A percentile compares a stretch with the other conserved stretches of the same genome.
Conservation (phyloP, 306 rosid species). For the Calophaca sinica region DNA sequence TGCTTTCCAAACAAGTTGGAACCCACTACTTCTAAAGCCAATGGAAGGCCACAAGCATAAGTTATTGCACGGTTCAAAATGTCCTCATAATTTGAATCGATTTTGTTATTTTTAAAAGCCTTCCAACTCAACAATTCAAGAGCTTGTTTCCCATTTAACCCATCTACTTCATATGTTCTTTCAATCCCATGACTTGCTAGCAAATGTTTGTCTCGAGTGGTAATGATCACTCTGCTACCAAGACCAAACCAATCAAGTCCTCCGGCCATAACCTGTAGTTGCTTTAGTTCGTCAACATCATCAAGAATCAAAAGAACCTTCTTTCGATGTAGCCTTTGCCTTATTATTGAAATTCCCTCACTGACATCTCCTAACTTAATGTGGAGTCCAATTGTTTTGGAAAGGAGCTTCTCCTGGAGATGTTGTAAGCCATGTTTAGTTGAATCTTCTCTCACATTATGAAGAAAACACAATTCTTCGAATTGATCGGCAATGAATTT, state of each 20-base stretch:
- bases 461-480: background rate
- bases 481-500: background rate
- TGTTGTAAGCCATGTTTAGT: too few relatives aligned
- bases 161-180: background rate
- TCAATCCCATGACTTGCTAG: background rate
- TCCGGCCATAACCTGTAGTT: background rate
- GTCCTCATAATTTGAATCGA: background rate
- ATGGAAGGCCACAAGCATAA: background rate
- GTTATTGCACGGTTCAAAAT: background rate
- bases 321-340: background rate
- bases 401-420: background rate
- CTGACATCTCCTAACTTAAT: background rate
- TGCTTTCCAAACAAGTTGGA: background rate
- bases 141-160: background rate
- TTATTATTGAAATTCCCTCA: background rate
- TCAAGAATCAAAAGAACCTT: background rate
- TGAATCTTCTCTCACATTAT: background rate
- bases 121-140: background rate
- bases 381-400: too few relatives aligned
- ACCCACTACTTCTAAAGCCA: background rate
- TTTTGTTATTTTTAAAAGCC: background rate
- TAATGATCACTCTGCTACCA: background rate
- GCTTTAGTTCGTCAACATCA: background rate
- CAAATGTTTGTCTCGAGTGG: background rate
- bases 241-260: background rate